Evolutionary conservation across 768 basidiomycete species (phyloP).

Genomic region (Aureoboletus auriporus): DNA sequence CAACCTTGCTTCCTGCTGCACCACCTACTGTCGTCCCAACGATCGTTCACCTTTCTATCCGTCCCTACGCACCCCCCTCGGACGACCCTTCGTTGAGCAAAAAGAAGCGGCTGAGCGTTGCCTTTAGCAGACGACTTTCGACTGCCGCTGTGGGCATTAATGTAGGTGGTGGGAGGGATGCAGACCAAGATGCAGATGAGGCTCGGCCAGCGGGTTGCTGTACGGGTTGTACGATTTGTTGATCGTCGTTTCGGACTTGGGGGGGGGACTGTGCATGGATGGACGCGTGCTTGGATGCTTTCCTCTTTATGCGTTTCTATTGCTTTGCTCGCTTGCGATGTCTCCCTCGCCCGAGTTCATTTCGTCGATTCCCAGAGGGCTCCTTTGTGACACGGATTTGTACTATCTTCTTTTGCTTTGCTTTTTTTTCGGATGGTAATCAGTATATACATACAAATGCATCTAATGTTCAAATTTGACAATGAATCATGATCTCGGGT

Average conservation of each 20-base stretch:
- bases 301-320: too few relatives aligned
- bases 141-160: conserved; percentile 9
- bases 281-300: too few relatives aligned
- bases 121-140: conserved; percentile 24
- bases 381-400: too few relatives aligned
- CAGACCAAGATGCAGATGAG: conserved; percentile 12
- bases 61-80: conserved; percentile 49
- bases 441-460: conserved; percentile 5
- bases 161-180: neutral
- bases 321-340: too few relatives aligned
- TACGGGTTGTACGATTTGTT: conserved; percentile 39
- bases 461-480: neutral
- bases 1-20: conserved; percentile 26
- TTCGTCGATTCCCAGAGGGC: too few relatives aligned
- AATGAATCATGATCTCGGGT: too few relatives aligned
- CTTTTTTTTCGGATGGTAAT: conserved; percentile 4
- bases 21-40: conserved; percentile 40
- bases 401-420: neutral
- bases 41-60: conserved; percentile 73
- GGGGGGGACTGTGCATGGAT: too few relatives aligned
- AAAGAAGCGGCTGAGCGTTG: conserved; percentile 38
- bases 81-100: conserved; percentile 55
- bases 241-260: neutral
- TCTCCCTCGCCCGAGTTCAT: too few relatives aligned
- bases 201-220: conserved; percentile 30